Conservation (phyloP, 2,329 filamentous ascomycete species). For the Epichloe scottii region DNA sequence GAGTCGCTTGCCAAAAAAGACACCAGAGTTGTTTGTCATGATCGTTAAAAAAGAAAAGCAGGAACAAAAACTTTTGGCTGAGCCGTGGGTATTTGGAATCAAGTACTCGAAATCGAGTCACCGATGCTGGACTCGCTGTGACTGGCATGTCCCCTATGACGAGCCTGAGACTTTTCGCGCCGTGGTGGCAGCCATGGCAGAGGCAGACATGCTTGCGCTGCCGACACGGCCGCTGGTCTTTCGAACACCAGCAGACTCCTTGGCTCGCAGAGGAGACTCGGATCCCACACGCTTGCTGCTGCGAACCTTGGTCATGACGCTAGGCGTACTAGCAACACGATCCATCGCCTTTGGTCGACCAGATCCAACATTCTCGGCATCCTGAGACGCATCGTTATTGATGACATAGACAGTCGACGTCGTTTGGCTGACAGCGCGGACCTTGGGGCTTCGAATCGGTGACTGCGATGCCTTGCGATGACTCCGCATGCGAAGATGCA, state of each 20-base stretch:
- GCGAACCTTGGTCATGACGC: slow-evolving; percentile 52
- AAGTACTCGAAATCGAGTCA: neutral
- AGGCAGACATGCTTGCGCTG: slow-evolving; percentile 36
- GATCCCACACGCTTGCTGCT: slow-evolving; percentile 39
- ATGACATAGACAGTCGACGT: slow-evolving; percentile 55
- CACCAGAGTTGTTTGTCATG: slow-evolving; percentile 23
- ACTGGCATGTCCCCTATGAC: slow-evolving; percentile 16
- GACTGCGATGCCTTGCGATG: slow-evolving; percentile 53
- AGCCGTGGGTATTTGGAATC: slow-evolving; percentile 2
- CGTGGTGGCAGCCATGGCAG: slow-evolving; percentile 30
- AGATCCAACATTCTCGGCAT: slow-evolving; percentile 57
- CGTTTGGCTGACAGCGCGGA: slow-evolving; percentile 63
- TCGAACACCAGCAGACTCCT: slow-evolving; percentile 42
- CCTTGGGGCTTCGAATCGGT: slow-evolving; percentile 47
- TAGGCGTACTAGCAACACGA: slow-evolving; percentile 39
- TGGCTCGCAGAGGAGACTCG: slow-evolving; percentile 37
- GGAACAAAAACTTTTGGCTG: slow-evolving; percentile 7
- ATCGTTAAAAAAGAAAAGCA: slow-evolving; percentile 25
- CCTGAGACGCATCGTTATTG: slow-evolving; percentile 56
- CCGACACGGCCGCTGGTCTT: slow-evolving; percentile 56
- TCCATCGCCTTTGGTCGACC: slow-evolving; percentile 48
- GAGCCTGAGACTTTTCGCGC: slow-evolving; percentile 41
- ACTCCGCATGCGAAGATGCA: slow-evolving; percentile 61
- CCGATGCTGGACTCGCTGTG: slow-evolving; percentile 2
- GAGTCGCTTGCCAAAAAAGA: slow-evolving; percentile 25